Conservation (phyloP, 257 asterid genomes). For the Galeopsis tetrahit region DNA sequence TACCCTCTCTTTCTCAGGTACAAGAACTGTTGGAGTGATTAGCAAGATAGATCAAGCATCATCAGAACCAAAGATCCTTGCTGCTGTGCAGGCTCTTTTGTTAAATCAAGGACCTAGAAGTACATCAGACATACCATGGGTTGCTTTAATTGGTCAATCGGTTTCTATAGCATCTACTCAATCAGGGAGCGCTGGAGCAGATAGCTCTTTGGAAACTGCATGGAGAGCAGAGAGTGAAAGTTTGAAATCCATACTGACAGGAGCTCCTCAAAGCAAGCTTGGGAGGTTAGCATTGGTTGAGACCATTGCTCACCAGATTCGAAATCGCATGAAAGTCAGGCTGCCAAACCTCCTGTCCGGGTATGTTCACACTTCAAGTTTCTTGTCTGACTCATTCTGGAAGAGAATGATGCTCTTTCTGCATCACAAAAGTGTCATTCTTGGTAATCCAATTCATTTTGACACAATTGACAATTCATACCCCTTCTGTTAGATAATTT, state of each 20-base stretch:
- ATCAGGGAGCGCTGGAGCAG: constrained; percentile 77
- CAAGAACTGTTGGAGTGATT: constrained; percentile 92
- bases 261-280: constrained; percentile 94
- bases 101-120: constrained; percentile 93
- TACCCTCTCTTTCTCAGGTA: constrained; percentile 54
- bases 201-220: constrained; percentile 91
- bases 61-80: constrained; percentile 84
- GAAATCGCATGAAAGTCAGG: constrained; percentile 88
- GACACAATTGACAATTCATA: constrained; percentile 2
- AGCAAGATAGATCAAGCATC: constrained; percentile 93
- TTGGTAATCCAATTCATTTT: background rate
- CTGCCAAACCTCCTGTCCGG: constrained; percentile 93
- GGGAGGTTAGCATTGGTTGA: constrained; percentile 97
- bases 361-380: constrained; percentile 45
- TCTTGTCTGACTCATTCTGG: constrained; percentile 25
- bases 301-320: constrained; percentile 90
- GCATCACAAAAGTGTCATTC: constrained; percentile 2
- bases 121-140: constrained; percentile 95
- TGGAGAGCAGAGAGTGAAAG: constrained; percentile 96
- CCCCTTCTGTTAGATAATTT: constrained; percentile 1
- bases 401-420: background rate
- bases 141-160: constrained; percentile 97
- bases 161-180: constrained; percentile 92
- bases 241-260: constrained; percentile 77
- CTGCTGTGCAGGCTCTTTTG: constrained; percentile 97